Base-by-base conservation (phyloP, 2,329 filamentous ascomycete species). In the Chaetomium sp. region DNA sequence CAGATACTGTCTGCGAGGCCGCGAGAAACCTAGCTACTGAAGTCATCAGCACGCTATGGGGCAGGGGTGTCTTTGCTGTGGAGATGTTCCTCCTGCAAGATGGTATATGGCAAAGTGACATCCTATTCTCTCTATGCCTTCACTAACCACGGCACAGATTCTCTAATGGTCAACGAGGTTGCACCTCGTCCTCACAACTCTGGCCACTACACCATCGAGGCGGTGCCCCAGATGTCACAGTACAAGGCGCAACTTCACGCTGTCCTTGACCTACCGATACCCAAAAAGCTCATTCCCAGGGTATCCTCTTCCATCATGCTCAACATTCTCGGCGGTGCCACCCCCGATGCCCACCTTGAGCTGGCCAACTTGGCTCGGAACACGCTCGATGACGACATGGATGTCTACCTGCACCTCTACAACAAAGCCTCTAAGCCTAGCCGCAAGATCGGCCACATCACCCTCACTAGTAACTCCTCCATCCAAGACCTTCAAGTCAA, bases 391-490 rank as follows among this genome's bases (percentile, higher is more conserved):
- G 69, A 72, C 6, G 70, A 75, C 40, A 75, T 76, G 59, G 79
- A 77, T 51, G 72, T 79, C 11, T 79, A 76, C 52, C 79, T 96
- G 9, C 92, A 99, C 67, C 82, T 96, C 47, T 99, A 99, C 73
- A 91, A 91, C 66, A 97, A 97, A 73, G 83, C 82, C 47, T 88
- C 91, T 33, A 89, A 91, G 64, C 89, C 89, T 4, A 87, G 89
- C 37, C 86, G 94, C 46, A 99, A 97, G 72, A 97, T 97, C 75
- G 92, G 92, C 9, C 94, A 99, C 70, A 83, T 99, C 63, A 97
- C 91, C 0, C 74, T 95, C 40, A 88, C 88, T 1, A 85, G 84
- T 1, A 76, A 80, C 10, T 84, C 81, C 0, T 83, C 91, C 67
- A 74, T 80, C 40, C 79, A 85, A 64, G 84, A 87, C n/a, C 71